Evolutionary conservation across 208 protist species (phyloP).

Genomic region (Blechomonas ayalai): DNA sequence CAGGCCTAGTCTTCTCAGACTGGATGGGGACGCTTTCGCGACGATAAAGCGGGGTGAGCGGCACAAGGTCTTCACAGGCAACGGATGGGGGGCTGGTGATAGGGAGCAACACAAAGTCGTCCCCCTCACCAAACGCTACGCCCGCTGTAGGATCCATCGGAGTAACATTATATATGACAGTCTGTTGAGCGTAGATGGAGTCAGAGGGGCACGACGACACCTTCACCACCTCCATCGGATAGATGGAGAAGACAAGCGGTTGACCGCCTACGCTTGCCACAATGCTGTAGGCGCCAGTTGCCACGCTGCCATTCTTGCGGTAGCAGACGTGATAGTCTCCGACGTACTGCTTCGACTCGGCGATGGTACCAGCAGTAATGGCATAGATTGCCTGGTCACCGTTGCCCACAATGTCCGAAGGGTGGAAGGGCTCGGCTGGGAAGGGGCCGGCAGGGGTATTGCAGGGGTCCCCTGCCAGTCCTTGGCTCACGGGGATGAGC

Average conservation of each 20-base stretch:
- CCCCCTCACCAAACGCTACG: slow-evolving; percentile 32
- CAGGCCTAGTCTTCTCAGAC: slow-evolving; percentile 1
- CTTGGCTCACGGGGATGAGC: slow-evolving; percentile 49
- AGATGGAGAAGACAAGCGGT: slow-evolving; percentile 59
- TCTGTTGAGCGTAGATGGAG: slow-evolving; percentile 48
- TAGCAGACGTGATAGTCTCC: slow-evolving; percentile 87
- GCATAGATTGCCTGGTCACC: slow-evolving; percentile 30
- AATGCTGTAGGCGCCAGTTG: slow-evolving; percentile 32
- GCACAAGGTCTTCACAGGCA: slow-evolving; percentile 3
- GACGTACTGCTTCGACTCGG: slow-evolving; percentile 25
- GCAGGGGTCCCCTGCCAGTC: slow-evolving; percentile 25
- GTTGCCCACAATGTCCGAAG: slow-evolving; percentile 16
- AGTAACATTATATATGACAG: slow-evolving; percentile 51
- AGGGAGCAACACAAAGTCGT: slow-evolving; percentile 56
- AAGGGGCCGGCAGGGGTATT: slow-evolving; percentile 37
- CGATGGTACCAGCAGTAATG: slow-evolving; percentile 17
- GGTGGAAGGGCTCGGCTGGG: slow-evolving; percentile 34
- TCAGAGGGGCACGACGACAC: slow-evolving; percentile 14
- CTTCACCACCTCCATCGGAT: slow-evolving; percentile 43
- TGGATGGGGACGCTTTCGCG: background rate
- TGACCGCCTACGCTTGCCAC: slow-evolving; percentile 27
- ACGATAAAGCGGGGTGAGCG: slow-evolving; percentile 1
- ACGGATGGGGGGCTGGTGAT: slow-evolving; percentile 4
- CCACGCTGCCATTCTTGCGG: slow-evolving; percentile 13
- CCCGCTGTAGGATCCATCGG: slow-evolving; percentile 16